Evolutionary conservation across 768 basidiomycete species (phyloP).

Genomic region (Serendipita sp.): DNA sequence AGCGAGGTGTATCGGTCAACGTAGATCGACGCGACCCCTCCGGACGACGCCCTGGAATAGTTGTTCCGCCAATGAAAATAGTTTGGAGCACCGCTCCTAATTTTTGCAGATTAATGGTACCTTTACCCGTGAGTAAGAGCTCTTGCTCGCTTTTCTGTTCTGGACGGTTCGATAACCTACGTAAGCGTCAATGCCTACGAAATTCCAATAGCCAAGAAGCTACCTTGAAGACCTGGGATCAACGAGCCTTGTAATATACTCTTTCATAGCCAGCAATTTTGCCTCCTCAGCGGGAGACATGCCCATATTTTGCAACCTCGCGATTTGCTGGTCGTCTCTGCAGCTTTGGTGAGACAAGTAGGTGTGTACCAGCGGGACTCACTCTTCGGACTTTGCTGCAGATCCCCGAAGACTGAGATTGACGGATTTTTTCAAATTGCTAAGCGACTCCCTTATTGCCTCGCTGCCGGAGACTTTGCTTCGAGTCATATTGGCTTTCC

Average conservation of each 20-base stretch:
- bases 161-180: constrained; percentile 51
- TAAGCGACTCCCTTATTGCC: constrained; percentile 55
- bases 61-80: constrained; percentile 47
- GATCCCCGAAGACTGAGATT: constrained; percentile 30
- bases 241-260: constrained; percentile 74
- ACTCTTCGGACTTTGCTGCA: constrained; percentile 53
- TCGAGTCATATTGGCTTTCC: constrained; percentile 34
- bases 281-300: constrained; percentile 68
- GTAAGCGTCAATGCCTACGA: not conserved
- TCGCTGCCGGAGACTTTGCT: constrained; percentile 25
- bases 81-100: constrained; percentile 83
- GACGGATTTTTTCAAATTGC: constrained; percentile 41
- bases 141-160: constrained; percentile 47
- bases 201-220: constrained; percentile 10
- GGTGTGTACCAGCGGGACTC: constrained; percentile 15
- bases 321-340: constrained; percentile 64
- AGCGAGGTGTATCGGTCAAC: constrained; percentile 32
- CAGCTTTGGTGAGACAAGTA: not conserved
- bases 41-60: constrained; percentile 17
- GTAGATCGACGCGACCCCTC: constrained; percentile 25
- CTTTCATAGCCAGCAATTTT: constrained; percentile 76
- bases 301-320: constrained; percentile 72
- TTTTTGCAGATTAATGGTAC: constrained; percentile 66
- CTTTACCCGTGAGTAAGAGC: constrained; percentile 38
- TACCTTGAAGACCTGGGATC: constrained; percentile 56